Evolutionary conservation across 2,329 filamentous ascomycete species (phyloP).

Genomic region (Dactylella cylindrospora): DNA sequence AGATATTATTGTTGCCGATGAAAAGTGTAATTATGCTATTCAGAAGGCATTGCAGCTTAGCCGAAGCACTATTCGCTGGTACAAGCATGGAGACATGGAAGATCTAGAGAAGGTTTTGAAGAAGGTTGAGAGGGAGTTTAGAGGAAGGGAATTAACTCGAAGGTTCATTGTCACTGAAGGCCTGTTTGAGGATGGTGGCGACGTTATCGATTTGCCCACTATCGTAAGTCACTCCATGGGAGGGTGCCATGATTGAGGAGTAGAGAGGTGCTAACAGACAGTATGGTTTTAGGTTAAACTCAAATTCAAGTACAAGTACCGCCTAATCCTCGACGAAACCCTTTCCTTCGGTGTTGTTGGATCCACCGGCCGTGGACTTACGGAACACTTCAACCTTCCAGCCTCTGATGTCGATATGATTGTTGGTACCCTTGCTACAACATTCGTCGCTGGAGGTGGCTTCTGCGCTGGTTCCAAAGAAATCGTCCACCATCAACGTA

Average conservation of each 20-base stretch:
- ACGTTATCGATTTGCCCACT: constrained; percentile 79
- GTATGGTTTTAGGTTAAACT: constrained; percentile 68
- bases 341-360: constrained; percentile 96
- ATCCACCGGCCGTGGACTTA: constrained; percentile 84
- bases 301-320: constrained; percentile 96
- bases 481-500: constrained; percentile 93
- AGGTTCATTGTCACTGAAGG: constrained; percentile 96
- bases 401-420: constrained; percentile 95
- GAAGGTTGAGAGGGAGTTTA: constrained; percentile 83
- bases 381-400: constrained; percentile 95
- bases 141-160: constrained; percentile 80
- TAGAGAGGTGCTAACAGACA: constrained; percentile 13
- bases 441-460: constrained; percentile 86
- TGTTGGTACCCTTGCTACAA: constrained; percentile 84
- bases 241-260: constrained; percentile 31
- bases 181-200: constrained; percentile 85
- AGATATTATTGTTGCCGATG: constrained; percentile 94
- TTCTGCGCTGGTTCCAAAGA: constrained; percentile 92
- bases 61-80: constrained; percentile 88
- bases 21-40: constrained; percentile 88
- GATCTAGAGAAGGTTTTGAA: constrained; percentile 84
- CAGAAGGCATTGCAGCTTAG: constrained; percentile 93
- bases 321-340: constrained; percentile 93
- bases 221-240: constrained; percentile 61
- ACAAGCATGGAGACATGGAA: constrained; percentile 92